A percentile compares a stretch with the other conserved stretches of the same genome.
phyloP scores from a whole-genome alignment of 306 rosid species.

The Phaseolus lunatus region DNA sequence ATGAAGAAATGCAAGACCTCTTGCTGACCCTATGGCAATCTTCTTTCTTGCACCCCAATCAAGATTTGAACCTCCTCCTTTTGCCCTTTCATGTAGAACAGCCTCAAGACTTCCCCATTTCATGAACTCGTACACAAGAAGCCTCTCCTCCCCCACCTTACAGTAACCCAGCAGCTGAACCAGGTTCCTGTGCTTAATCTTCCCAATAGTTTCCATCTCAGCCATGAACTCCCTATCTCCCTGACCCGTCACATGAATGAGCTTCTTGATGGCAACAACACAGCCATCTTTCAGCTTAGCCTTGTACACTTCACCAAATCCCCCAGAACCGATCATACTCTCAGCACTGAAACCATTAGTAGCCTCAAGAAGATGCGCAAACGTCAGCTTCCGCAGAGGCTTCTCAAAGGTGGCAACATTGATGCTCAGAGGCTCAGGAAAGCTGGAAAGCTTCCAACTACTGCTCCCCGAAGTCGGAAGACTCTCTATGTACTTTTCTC shows the following conservation, averaged over 20 bases:
- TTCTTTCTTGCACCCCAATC: slow-evolving; percentile 75
- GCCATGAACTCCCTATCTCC: slow-evolving; percentile 93
- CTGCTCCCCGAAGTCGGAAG: slow-evolving; percentile 79
- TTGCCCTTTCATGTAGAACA: slow-evolving; percentile 69
- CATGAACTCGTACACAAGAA: slow-evolving; percentile 90
- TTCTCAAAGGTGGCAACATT: slow-evolving; percentile 78
- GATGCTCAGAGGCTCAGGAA: slow-evolving; percentile 77
- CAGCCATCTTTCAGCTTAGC: slow-evolving; percentile 75
- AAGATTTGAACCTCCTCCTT: slow-evolving; percentile 55
- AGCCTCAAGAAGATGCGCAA: slow-evolving; percentile 81
- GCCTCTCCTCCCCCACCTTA: slow-evolving; percentile 85
- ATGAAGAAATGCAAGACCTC: slow-evolving; percentile 90
- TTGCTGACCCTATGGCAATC: slow-evolving; percentile 80
- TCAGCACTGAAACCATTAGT: slow-evolving; percentile 80
- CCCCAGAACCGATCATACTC: slow-evolving; percentile 83
- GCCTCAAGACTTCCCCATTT: slow-evolving; percentile 81
- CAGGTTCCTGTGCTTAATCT: slow-evolving; percentile 79
- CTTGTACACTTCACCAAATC: slow-evolving; percentile 87
- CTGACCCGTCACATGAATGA: slow-evolving; percentile 74
- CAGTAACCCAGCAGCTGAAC: slow-evolving; percentile 82
- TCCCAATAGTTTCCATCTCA: slow-evolving; percentile 90
- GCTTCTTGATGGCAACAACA: slow-evolving; percentile 84
- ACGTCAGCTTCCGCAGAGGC: slow-evolving; percentile 72
- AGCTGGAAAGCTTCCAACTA: slow-evolving; percentile 76
- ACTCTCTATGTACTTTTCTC: slow-evolving; percentile 69